Base-by-base conservation (phyloP, 1,284 basidiomycete species). In the Fistulina hepatica region DNA sequence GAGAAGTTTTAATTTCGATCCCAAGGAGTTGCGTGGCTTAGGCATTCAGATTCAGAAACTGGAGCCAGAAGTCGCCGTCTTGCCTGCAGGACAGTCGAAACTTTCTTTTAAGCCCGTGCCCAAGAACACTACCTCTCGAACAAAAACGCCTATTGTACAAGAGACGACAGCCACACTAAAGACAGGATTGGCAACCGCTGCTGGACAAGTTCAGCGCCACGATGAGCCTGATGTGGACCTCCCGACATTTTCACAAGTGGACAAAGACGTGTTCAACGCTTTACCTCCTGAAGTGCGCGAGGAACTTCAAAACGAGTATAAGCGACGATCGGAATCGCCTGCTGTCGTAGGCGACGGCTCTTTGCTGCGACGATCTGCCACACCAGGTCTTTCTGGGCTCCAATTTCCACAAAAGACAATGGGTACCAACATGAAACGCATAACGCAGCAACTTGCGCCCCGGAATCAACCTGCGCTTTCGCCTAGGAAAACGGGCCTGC, bases 21-120 rank as follows among this genome's bases (percentile, higher is more conserved):
- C 91, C 0, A 72, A 69, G 44, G 94, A 98, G 48, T 63, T 98
- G 12, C 73, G 95, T n/a, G 94, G 94, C 0, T 74, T 98, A 37
- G 90, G 88, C 0, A 83, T 98, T 17, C 89, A 91, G 52, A 74
- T 97, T n/a, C 81, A 84, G 51, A 95, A 93, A 55, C 68, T 95
- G 1, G 89, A 92, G 53, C 55, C 69, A 16, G 40, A 44, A 20
- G 40, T 51, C 46, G 37, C 41, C 28, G 44, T 50, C 21, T 43
- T 51, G 8, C 61, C 58, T 19, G 49, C 56, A 10, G 73, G 71
- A 6, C 81, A 83, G 50, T 64, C 58, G 2, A 60, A 62, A 13
- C 53, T 82, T 15, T 60, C 65, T 1, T 85, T 84, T 55, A 65
- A 62, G 37, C 54, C 47, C 38, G 41, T 52, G 19, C 13, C 44